Evolutionary conservation across 176 grass and related monocot genomes (phyloP), one percentile per base, ranked within the genome.

Genomic region (Oryza meyeriana): DNA sequence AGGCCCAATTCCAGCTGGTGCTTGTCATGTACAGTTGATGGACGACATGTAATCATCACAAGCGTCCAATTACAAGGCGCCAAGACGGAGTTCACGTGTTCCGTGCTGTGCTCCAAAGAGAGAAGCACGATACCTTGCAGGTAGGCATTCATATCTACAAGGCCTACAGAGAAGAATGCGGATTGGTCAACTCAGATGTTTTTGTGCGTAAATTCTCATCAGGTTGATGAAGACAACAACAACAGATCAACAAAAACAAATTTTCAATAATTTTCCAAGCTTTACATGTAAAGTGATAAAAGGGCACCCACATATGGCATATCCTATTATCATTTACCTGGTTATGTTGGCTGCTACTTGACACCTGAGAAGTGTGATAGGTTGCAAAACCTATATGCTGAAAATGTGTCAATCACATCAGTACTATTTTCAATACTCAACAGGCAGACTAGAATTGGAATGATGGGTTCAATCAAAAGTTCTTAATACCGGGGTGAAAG

Each of bases 401-500:
- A 47, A 74, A 82, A 74, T 8, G 28, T 2, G 22, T 41, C 12
- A 35, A 50, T 22, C 25, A 11, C 20, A 27, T 1, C 11, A 66
- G 22, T 66, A 38, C 26, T 26, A 38, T 29, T 38, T 83, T 24
- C 24, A 36, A 4, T 66, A 55, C 24, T 66, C 24, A 50, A 75
- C 50, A 64, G 70, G 11, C n/a, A 41, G 24, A 3, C 42, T 42
- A 86, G 67, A 65, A 73, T 20, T 13, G 18, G 24, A 7, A 36
- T 20, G 12, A 30, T 12, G 55, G 31, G 11, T 59, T 59, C 8
- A 65, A 74, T 61, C 24, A 34, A 58, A 74, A 38, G 25, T 75
- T 64, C 66, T 83, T 72, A 87, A 80, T 80, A 91, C 84, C 61
- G 81, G 81, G 66, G 85, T 31, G 61, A 81, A 87, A 42, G 62